Evolutionary conservation across 306 rosid species (phyloP).

Genomic region (Trichosanthes cucumerina): DNA sequence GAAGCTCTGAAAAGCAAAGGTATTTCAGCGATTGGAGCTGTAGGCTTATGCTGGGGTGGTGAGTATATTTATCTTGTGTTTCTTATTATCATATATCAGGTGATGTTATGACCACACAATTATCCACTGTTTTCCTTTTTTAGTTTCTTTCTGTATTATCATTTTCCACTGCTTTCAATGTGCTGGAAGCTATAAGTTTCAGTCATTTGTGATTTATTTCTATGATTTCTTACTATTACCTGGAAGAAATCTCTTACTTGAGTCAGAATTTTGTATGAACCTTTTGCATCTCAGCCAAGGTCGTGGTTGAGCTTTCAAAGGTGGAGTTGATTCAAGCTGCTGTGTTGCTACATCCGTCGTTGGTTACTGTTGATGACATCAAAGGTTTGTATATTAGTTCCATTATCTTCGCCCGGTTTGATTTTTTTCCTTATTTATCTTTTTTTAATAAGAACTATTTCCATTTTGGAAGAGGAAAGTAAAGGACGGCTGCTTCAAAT

Average conservation of each 20-base stretch:
- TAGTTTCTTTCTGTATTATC: neutral
- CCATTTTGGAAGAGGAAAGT: neutral
- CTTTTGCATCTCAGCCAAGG: conserved; percentile 46
- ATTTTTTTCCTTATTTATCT: neutral
- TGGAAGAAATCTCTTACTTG: neutral
- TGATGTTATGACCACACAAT: neutral
- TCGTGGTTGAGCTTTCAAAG: conserved; percentile 51
- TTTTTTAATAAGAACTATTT: neutral
- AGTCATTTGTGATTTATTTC: neutral
- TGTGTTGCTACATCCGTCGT: conserved; percentile 61
- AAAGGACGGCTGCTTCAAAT: neutral
- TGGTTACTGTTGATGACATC: conserved; percentile 50
- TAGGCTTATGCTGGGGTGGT: conserved; percentile 78
- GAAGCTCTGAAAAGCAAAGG: conserved; percentile 48
- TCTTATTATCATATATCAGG: neutral
- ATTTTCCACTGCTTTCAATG: neutral
- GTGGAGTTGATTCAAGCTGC: conserved; percentile 36
- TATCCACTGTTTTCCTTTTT: neutral
- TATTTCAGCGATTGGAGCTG: conserved; percentile 55
- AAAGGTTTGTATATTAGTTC: conserved; percentile 33
- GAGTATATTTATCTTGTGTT: conserved; percentile 14
- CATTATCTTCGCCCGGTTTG: neutral
- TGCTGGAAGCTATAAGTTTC: neutral
- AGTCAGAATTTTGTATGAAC: neutral
- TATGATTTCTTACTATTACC: neutral